A percentile compares a stretch with the other conserved stretches of the same genome.
Conservation (phyloP, 2,329 filamentous ascomycete genomes). For the Sordariomycetes sp. region DNA sequence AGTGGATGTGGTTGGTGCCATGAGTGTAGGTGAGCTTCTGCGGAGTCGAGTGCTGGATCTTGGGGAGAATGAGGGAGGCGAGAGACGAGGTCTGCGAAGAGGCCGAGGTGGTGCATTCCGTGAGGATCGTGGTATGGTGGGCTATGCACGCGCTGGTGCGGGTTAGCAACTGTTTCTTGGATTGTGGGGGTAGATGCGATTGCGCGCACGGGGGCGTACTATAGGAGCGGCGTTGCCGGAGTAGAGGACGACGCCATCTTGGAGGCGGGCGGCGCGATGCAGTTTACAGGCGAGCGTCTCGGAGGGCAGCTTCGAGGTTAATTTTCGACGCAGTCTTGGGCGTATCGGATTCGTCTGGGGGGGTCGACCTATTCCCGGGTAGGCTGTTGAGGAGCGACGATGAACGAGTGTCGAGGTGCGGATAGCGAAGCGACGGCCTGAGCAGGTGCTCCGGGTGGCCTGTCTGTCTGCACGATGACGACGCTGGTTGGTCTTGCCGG, state of each 20-base stretch:
- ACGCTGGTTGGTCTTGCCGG: neutral
- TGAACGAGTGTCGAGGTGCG: neutral
- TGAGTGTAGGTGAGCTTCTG: slow-evolving; percentile 94
- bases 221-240: slow-evolving; percentile 55
- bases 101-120: slow-evolving; percentile 82
- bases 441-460: neutral
- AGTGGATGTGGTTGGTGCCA: slow-evolving; percentile 86
- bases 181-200: neutral
- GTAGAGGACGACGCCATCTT: slow-evolving; percentile 61
- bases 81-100: slow-evolving; percentile 74
- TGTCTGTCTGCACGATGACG: neutral
- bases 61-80: slow-evolving; percentile 87
- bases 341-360: no score
- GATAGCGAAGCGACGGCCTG: neutral
- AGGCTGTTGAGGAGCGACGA: neutral
- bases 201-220: slow-evolving; percentile 35
- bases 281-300: neutral
- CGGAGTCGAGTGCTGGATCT: slow-evolving; percentile 67
- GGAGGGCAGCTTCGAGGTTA: neutral
- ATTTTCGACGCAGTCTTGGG: no score
- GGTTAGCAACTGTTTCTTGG: slow-evolving; percentile 3
- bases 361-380: no score
- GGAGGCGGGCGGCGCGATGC: neutral
- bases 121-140: slow-evolving; percentile 81
- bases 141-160: slow-evolving; percentile 73